These are phyloP conservation scores for Hymenotorrendiella dingleyae DNA, from an alignment of 2,329 filamentous ascomycete genomes.

Conservation along the genomic window DNA sequence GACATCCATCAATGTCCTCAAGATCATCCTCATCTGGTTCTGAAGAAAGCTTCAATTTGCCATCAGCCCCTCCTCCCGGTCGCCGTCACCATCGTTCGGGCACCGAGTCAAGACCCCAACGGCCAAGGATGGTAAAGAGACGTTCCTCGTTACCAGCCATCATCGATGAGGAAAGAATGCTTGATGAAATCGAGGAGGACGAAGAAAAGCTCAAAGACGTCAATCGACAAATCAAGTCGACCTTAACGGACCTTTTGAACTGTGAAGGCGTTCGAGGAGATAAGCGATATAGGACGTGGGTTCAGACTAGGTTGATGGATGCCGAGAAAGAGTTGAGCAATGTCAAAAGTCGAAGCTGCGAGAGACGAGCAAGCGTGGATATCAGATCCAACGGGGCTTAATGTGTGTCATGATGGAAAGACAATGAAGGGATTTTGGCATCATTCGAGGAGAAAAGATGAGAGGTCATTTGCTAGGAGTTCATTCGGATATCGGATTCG, in stretches of 20 bases:
- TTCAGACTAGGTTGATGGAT: slow-evolving; percentile 47
- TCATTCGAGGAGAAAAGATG: no score
- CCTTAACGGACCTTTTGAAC: slow-evolving; percentile 48
- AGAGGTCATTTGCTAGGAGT: no score
- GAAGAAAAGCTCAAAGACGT: slow-evolving; percentile 38
- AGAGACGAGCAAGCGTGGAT: neutral
- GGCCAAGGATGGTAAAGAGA: slow-evolving; percentile 8
- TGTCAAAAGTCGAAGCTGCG: neutral
- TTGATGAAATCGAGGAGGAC: slow-evolving; percentile 23
- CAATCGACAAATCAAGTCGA: slow-evolving; percentile 47
- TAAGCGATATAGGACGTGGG: slow-evolving; percentile 41
- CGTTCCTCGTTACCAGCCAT: slow-evolving; percentile 23
- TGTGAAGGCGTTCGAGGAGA: slow-evolving; percentile 43
- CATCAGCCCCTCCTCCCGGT: slow-evolving; percentile 5
- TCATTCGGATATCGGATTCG: no score
- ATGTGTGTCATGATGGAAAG: no score
- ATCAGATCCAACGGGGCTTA: no score
- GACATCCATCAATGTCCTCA: slow-evolving; percentile 6
- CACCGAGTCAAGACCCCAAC: slow-evolving; percentile 2
- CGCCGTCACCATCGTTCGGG: slow-evolving; percentile 10
- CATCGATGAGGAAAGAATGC: slow-evolving; percentile 19
- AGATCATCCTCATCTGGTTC: slow-evolving; percentile 18
- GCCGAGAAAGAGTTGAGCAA: slow-evolving; percentile 40
- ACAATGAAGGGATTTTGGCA: no score
- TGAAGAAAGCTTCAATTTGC: slow-evolving; percentile 5